A percentile compares a stretch with the other conserved stretches of the same genome.
phyloP scores from a whole-genome alignment of 2,329 filamentous ascomycete genomes.

The Rhytidhysteron rufulum region DNA sequence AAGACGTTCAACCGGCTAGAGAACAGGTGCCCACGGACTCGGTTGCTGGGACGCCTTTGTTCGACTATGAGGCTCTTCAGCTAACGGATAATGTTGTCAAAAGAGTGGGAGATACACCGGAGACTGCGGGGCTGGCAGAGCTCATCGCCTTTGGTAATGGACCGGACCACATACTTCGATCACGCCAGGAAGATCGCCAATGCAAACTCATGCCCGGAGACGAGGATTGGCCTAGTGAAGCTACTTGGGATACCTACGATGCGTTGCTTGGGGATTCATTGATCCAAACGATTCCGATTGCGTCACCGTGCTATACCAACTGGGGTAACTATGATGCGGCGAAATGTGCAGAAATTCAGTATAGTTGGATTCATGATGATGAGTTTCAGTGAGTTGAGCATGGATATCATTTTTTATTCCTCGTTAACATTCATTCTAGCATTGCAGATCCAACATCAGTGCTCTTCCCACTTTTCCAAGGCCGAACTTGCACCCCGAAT shows the following conservation, averaged over 20 bases:
- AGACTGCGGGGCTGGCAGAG: neutral
- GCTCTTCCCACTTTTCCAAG: slow-evolving; percentile 32
- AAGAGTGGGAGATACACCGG: too few species aligned
- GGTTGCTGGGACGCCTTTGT: neutral
- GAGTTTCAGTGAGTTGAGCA: too few species aligned
- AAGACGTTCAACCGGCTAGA: too few species aligned
- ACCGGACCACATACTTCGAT: too few species aligned
- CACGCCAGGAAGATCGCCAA: neutral
- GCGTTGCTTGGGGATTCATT: slow-evolving; percentile 48
- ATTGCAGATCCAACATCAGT: slow-evolving; percentile 35
- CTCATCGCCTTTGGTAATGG: slow-evolving; percentile 26
- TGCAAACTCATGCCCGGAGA: slow-evolving; percentile 46
- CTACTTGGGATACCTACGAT: slow-evolving; percentile 51
- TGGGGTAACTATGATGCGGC: slow-evolving; percentile 41
- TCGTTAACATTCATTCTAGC: slow-evolving; percentile 42
- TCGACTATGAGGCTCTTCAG: neutral
- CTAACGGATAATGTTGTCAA: neutral
- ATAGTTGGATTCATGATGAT: too few species aligned
- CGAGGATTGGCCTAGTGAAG: slow-evolving; percentile 47
- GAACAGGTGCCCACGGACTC: neutral
- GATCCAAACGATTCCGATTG: slow-evolving; percentile 52
- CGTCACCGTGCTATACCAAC: slow-evolving; percentile 49
- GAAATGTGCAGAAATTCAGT: slow-evolving; percentile 36
- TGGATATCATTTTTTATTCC: slow-evolving; percentile 37
- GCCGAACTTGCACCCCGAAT: slow-evolving; percentile 40